phyloP scores from a whole-genome alignment of 2,329 filamentous ascomycete species.

The Botrytis pseudocinerea region DNA sequence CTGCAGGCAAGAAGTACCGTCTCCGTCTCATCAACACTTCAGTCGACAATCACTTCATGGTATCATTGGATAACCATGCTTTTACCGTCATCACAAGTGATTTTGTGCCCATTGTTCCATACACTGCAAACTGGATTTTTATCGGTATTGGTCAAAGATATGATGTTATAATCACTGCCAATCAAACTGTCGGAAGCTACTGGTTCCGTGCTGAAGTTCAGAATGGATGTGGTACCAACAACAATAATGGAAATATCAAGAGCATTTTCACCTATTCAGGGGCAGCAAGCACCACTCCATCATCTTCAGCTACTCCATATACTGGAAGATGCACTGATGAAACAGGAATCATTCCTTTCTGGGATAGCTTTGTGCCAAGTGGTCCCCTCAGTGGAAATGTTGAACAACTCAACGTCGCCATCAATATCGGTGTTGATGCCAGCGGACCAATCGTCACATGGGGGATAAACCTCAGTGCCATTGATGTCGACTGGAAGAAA shows the following conservation, averaged over 20 bases:
- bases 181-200: constrained; percentile 47
- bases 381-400: constrained; percentile 5
- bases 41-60: constrained; percentile 45
- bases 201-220: constrained; percentile 49
- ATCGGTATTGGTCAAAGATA: constrained; percentile 49
- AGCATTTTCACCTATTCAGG: constrained; percentile 26
- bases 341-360: constrained; percentile 22
- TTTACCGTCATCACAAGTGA: constrained; percentile 59
- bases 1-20: constrained; percentile 44
- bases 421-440: constrained; percentile 19
- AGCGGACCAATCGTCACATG: constrained; percentile 27
- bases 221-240: constrained; percentile 18
- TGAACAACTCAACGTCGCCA: constrained; percentile 17
- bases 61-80: constrained; percentile 55
- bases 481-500: constrained; percentile 46
- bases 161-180: constrained; percentile 48
- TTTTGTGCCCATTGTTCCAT: constrained; percentile 58
- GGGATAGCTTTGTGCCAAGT: constrained; percentile 22
- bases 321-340: constrained; percentile 22
- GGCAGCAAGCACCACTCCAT: constrained; percentile 18
- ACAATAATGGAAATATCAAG: constrained; percentile 20
- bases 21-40: constrained; percentile 50
- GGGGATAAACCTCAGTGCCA: constrained; percentile 26
- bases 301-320: constrained; percentile 22
- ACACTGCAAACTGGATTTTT: constrained; percentile 47